phyloP scores from a whole-genome alignment of 108 stramenopile species.

The Aurantiochytrium sp. region DNA sequence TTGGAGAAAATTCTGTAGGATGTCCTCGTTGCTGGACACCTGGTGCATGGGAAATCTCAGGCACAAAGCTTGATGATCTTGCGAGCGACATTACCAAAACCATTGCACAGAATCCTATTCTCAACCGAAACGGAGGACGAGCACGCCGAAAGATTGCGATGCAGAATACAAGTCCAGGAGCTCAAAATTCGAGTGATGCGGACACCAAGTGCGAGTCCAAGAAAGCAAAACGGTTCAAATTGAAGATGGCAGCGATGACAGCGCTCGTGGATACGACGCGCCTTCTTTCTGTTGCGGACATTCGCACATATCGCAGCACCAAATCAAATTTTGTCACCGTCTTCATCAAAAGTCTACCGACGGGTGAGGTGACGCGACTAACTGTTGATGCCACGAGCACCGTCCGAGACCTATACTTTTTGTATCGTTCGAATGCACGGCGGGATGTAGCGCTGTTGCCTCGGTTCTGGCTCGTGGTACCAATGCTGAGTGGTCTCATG shows the following conservation, averaged over 20 bases:
- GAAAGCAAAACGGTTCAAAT: not conserved
- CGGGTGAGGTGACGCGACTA: not conserved
- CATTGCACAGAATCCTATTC: not conserved
- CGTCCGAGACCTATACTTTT: not conserved
- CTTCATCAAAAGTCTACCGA: not conserved
- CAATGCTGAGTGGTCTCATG: not conserved
- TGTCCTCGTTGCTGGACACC: not conserved
- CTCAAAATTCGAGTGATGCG: not conserved
- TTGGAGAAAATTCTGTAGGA: not conserved
- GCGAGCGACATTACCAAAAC: not conserved
- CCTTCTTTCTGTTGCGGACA: not conserved
- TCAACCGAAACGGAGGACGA: not conserved
- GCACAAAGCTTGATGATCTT: not conserved
- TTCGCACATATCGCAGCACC: not conserved
- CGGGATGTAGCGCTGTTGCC: not conserved
- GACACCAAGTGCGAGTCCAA: not conserved
- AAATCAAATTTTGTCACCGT: not conserved
- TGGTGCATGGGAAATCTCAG: not conserved
- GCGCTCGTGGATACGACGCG: not conserved
- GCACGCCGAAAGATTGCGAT: not conserved
- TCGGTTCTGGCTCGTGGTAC: not conserved
- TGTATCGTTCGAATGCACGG: not conserved
- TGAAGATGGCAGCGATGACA: not conserved
- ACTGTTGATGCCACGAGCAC: not conserved
- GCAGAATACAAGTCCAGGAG: not conserved